phyloP scores from a whole-genome alignment of 768 basidiomycete genomes.

The Tricholoma sp. region DNA sequence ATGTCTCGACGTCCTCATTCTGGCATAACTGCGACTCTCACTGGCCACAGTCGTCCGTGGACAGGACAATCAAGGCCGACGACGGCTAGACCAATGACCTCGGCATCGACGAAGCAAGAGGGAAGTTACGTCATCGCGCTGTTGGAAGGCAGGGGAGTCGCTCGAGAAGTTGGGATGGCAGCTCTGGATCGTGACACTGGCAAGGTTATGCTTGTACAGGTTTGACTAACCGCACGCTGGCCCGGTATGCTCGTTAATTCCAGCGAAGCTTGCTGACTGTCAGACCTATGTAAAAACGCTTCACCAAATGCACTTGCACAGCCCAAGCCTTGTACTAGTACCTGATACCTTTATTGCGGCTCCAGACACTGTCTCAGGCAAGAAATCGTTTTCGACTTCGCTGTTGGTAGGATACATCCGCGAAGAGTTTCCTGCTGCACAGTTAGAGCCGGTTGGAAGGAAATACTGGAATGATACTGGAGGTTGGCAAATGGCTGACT shows the following conservation, averaged over 20 bases:
- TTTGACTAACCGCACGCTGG: not conserved
- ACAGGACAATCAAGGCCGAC: constrained; percentile 56
- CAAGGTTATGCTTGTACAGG: constrained; percentile 74
- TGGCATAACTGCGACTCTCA: not conserved
- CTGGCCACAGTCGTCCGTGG: constrained; percentile 37
- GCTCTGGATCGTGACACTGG: constrained; percentile 80
- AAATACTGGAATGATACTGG: constrained; percentile 84
- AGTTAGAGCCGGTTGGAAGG: constrained; percentile 66
- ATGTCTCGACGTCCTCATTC: not conserved
- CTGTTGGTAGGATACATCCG: constrained; percentile 67
- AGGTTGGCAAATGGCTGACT: constrained; percentile 33
- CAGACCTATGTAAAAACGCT: constrained; percentile 87
- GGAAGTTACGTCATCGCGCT: constrained; percentile 63
- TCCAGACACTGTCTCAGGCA: constrained; percentile 45
- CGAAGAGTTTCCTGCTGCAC: constrained; percentile 67
- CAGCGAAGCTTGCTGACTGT: constrained; percentile 68
- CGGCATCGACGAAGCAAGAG: constrained; percentile 54
- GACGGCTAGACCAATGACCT: constrained; percentile 62
- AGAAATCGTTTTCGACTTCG: constrained; percentile 44
- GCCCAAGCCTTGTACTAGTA: constrained; percentile 66
- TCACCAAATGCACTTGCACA: constrained; percentile 79
- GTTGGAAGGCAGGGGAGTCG: constrained; percentile 73
- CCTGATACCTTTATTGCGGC: constrained; percentile 76
- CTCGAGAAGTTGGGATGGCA: constrained; percentile 83
- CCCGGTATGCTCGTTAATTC: not conserved